Evolutionary conservation across 345 rosid genomes (phyloP).

Genomic region (Pugionium dolabratum): DNA sequence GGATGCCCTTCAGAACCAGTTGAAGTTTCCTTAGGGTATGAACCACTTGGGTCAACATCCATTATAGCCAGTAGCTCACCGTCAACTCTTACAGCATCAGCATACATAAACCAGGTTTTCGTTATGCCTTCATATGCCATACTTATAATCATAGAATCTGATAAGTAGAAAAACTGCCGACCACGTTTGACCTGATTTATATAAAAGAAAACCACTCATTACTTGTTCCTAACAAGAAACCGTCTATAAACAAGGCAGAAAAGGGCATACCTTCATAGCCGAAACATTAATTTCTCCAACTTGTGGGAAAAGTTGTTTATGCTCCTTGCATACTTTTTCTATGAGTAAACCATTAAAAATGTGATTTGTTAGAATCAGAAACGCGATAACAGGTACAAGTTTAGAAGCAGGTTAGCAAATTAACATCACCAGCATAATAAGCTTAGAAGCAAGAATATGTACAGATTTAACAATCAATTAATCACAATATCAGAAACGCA

Average conservation of each 20-base stretch:
- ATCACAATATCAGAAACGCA: not conserved
- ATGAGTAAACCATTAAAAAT: not conserved
- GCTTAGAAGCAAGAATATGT: no score
- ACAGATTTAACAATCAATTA: not conserved
- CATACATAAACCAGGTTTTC: conserved; percentile 52
- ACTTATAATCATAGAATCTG: conserved; percentile 49
- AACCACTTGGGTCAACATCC: conserved; percentile 21
- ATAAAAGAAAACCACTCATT: not conserved
- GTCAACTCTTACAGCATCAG: conserved; percentile 44
- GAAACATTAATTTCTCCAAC: not conserved
- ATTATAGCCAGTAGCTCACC: conserved; percentile 25
- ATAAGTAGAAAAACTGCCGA: conserved; percentile 49
- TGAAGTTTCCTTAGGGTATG: conserved; percentile 23
- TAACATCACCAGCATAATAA: no score
- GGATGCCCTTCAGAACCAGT: conserved; percentile 16
- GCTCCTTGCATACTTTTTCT: conserved; percentile 20
- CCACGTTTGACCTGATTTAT: conserved; percentile 36
- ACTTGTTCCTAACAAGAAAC: not conserved
- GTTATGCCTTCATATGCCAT: conserved; percentile 48
- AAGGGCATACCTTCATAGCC: conserved; percentile 11
- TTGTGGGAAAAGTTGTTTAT: not conserved
- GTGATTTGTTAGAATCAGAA: not conserved
- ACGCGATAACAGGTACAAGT: not conserved
- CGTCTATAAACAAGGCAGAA: not conserved
- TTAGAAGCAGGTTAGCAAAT: not conserved